A percentile compares a stretch with the other conserved stretches of the same genome.
These are phyloP conservation scores for Drosera spatulata DNA, from an alignment of 179 eudicot species.

Conservation along the genomic window DNA sequence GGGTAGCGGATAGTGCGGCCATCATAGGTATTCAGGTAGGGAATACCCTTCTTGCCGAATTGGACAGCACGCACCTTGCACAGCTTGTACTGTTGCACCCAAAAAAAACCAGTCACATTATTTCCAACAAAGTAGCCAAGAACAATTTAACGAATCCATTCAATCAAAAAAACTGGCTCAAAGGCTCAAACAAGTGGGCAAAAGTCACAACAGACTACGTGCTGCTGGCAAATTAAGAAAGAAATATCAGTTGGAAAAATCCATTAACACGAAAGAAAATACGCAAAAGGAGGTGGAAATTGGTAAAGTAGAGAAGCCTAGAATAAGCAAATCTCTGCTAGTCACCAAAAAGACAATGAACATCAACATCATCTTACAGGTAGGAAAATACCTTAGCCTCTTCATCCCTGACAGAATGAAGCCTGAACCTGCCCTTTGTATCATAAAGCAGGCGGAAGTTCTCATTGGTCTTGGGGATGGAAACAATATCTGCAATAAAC, in stretches of 20 bases:
- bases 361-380: not conserved
- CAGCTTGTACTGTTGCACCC: slow-evolving; percentile 30
- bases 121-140: not conserved
- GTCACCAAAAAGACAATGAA: not conserved
- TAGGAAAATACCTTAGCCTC: slow-evolving; percentile 30
- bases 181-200: too few relatives aligned
- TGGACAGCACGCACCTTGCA: slow-evolving; percentile 44
- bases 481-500: slow-evolving; percentile 29
- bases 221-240: too few relatives aligned
- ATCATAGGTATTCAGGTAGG: slow-evolving; percentile 45
- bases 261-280: too few relatives aligned
- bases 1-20: slow-evolving; percentile 15
- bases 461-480: slow-evolving; percentile 6
- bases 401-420: slow-evolving; percentile 35
- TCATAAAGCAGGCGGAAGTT: not conserved
- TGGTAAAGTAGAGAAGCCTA: not conserved
- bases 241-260: too few relatives aligned
- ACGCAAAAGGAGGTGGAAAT: too few relatives aligned
- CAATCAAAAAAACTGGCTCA: too few relatives aligned
- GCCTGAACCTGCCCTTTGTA: too few relatives aligned
- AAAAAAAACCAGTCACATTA: not conserved
- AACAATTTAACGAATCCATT: not conserved
- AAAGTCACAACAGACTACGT: too few relatives aligned
- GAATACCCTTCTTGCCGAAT: slow-evolving; percentile 45
- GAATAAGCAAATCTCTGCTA: not conserved